Base-by-base conservation (phyloP, 2,329 filamentous ascomycete species). In the Colletotrichum chlorophyti region DNA sequence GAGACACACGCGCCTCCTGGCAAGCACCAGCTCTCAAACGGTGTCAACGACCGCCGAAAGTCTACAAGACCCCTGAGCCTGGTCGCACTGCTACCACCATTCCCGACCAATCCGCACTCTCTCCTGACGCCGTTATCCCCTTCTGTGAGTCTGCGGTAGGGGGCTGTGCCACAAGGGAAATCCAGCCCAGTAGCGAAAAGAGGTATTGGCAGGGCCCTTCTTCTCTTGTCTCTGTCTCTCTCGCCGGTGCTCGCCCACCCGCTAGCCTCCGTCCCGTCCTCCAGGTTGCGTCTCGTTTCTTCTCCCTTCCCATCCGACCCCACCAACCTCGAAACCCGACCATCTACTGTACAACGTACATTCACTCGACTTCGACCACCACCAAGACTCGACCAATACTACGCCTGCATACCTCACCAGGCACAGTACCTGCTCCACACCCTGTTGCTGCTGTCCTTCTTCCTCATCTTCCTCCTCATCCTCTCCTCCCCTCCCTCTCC, bases 41-140 rank as follows among this genome's bases (percentile, higher is more conserved):
- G 51, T 59, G 51, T 32, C 51, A 55, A 45, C 51, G 51, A 59
- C 49, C 43, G 43, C 55, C 55, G 55, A 59, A 59, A 59, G 55
- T 59, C 55, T 59, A 55, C 51, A 49, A 59, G 55, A 59, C 55
- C 55, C 55, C 51, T 59, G 55, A 59, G 55, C 55, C 55, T 38
- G 43, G 55, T 59, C 55, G 43, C 43, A 45, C 43, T 49, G 34
- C 51, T 43, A 55, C 43, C 29, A 54, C 29, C 23, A 27, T 32
- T 37, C 23, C 19, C 26, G 38, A 23, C 55, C 55, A 59, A 59
- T 59, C 55, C 51, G 38, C 37, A n/a, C 51, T 24, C 55, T 38
- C 43, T 43, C 51, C 55, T 40, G 55, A 32, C 55, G 51, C 55
- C 51, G 51, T 55, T 55, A 21, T 55, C 35, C 55, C 37, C 50